phyloP scores from a whole-genome alignment of 345 rosid species.

The Passiflora organensis region DNA sequence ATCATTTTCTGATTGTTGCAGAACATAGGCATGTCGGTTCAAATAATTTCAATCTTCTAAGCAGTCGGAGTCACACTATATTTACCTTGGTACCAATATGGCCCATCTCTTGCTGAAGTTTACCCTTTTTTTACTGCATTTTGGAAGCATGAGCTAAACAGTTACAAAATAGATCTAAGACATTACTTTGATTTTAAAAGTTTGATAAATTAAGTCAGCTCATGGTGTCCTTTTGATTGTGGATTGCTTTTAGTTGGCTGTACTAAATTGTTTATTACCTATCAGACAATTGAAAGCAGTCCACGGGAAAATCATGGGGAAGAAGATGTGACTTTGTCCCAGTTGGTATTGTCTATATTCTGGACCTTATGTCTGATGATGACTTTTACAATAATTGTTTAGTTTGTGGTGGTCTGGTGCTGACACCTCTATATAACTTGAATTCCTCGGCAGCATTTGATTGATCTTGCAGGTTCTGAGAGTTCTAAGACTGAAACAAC shows the following conservation, averaged over 20 bases:
- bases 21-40: constrained; percentile 96
- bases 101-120: not conserved
- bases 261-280: constrained; percentile 5
- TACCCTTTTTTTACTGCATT: not conserved
- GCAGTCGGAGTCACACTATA: constrained; percentile 97
- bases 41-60: constrained; percentile 82
- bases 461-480: constrained; percentile 78
- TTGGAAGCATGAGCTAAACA: constrained; percentile 2
- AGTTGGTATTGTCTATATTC: constrained; percentile 38
- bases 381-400: not conserved
- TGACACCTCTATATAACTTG: not conserved
- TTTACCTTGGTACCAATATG: constrained; percentile 59
- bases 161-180: not conserved
- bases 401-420: constrained; percentile 1
- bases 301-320: constrained; percentile 43
- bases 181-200: not conserved
- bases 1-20: constrained; percentile 30
- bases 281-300: constrained; percentile 67
- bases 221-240: not conserved
- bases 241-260: constrained; percentile 10
- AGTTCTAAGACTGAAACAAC: constrained; percentile 75
- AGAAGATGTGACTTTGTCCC: constrained; percentile 62
- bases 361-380: constrained; percentile 1
- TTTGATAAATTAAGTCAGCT: not conserved
- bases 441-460: constrained; percentile 44